A percentile compares a stretch with the other conserved stretches of the same genome.
Evolutionary conservation across 768 basidiomycete genomes (phyloP).

Genomic region (Cyclocybe aegerita): DNA sequence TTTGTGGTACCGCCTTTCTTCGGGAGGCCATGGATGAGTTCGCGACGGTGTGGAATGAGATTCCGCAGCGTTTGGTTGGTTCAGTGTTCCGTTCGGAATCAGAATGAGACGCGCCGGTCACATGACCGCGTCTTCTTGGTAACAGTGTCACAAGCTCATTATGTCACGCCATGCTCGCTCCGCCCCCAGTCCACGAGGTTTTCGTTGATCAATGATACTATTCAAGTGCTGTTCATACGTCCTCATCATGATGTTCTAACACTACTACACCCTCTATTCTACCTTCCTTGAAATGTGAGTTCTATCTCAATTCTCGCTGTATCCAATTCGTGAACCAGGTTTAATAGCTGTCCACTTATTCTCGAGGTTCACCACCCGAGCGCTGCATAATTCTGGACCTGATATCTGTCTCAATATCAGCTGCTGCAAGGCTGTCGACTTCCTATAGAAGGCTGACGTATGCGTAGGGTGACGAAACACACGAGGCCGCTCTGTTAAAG

Average conservation of each 20-base stretch:
- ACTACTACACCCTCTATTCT: too few species aligned
- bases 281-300: too few species aligned
- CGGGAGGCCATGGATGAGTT: conserved; percentile 22
- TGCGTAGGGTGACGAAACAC: conserved; percentile 4
- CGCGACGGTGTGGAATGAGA: not conserved
- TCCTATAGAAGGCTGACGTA: conserved; percentile 2
- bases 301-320: too few species aligned
- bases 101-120: conserved; percentile 24
- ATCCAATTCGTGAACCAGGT: too few species aligned
- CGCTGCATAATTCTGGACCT: too few species aligned
- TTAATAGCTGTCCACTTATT: too few species aligned
- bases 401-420: too few species aligned
- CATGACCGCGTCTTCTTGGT: conserved; percentile 17
- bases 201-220: too few species aligned
- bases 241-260: too few species aligned
- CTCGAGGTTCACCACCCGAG: too few species aligned
- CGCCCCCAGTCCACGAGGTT: not conserved
- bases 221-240: too few species aligned
- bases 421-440: not conserved
- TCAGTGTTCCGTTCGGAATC: conserved; percentile 9
- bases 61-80: conserved; percentile 7
- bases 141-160: not conserved
- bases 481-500: conserved; percentile 24
- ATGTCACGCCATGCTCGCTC: not conserved
- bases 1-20: conserved; percentile 33